A percentile compares a stretch with the other conserved stretches of the same genome.
Evolutionary conservation across 2,329 filamentous ascomycete genomes (phyloP).

Genomic region (Endoconidiophora laricicola): DNA sequence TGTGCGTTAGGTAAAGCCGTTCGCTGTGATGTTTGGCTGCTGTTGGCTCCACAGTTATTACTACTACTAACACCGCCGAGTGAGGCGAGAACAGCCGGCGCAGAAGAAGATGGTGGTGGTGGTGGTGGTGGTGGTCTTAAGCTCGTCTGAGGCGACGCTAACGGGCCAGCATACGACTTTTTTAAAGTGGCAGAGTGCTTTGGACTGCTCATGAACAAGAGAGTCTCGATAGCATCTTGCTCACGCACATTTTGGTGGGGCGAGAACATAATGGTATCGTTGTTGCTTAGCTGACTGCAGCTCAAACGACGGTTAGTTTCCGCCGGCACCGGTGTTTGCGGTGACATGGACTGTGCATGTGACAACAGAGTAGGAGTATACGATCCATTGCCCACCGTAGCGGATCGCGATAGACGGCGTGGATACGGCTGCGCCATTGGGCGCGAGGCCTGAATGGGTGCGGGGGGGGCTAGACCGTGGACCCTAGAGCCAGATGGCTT

Average conservation of each 20-base stretch:
- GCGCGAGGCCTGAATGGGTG: conserved; percentile 35
- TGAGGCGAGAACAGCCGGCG: neutral
- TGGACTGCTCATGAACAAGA: conserved; percentile 69
- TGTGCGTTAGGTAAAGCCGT: conserved; percentile 30
- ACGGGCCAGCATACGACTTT: conserved; percentile 31
- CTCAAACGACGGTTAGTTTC: conserved; percentile 18
- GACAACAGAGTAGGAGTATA: conserved; percentile 35
- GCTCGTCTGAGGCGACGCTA: conserved; percentile 19
- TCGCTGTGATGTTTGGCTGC: conserved; percentile 14
- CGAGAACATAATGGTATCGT: conserved; percentile 43
- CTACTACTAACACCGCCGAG: conserved; percentile 6
- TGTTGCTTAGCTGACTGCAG: conserved; percentile 25
- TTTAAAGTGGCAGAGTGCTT: conserved; percentile 51
- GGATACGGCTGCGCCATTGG: conserved; percentile 18
- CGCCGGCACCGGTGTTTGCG: conserved; percentile 16
- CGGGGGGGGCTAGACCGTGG: conserved; percentile 32
- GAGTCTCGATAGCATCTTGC: conserved; percentile 64
- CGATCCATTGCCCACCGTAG: conserved; percentile 9
- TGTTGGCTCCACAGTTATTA: neutral
- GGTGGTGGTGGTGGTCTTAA: conserved; percentile 14
- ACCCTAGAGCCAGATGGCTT: neutral
- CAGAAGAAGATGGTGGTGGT: neutral
- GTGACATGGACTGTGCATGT: conserved; percentile 31
- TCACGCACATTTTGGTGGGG: conserved; percentile 55
- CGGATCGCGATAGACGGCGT: conserved; percentile 35